Conservation (phyloP, 495 filamentous ascomycete species). For the Xylaria grammica region DNA sequence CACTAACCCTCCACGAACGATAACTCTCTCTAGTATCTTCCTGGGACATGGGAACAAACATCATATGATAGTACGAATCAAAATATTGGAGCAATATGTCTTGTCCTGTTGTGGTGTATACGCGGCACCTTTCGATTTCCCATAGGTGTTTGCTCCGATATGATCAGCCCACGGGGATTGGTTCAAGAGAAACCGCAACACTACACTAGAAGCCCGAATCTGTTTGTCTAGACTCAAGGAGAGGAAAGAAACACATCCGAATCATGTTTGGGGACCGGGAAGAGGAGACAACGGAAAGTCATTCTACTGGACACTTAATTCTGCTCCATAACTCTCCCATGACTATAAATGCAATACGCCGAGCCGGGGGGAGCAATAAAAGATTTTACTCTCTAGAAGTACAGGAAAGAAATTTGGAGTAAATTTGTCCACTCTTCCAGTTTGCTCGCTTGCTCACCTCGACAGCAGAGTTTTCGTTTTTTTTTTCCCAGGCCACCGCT, state of each 20-base stretch:
- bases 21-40: neutral
- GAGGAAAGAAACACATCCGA: neutral
- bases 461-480: neutral
- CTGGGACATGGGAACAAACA: no score
- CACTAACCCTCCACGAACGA: neutral
- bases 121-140: neutral
- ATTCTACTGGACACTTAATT: neutral
- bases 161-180: neutral
- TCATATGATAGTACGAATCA: neutral
- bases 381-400: neutral
- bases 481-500: neutral
- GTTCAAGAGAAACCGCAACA: neutral
- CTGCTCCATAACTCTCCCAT: neutral
- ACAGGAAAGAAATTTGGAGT: neutral
- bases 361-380: neutral
- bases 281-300: neutral
- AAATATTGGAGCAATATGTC: neutral
- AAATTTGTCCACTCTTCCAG: neutral
- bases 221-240: neutral
- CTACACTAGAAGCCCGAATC: no score
- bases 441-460: neutral
- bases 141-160: neutral
- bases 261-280: neutral
- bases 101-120: neutral
- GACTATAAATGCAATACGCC: neutral